phyloP scores from a whole-genome alignment of 2,329 filamentous ascomycete genomes.

The Xylariomycetidae sp. region DNA sequence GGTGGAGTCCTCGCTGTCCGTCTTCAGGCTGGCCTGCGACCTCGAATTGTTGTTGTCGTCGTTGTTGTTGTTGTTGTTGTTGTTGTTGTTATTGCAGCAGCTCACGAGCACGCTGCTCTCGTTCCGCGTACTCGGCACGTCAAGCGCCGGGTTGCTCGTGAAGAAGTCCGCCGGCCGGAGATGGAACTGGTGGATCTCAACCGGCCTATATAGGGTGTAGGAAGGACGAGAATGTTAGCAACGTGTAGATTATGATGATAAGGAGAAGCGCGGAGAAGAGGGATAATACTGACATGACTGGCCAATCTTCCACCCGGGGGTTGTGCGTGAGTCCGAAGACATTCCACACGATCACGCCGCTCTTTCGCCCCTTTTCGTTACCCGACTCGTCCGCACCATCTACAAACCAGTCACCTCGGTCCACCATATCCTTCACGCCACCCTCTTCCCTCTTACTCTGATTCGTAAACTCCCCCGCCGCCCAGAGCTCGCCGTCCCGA shows the following conservation, averaged over 20 bases:
- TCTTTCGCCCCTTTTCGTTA: constrained; percentile 32
- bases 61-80: constrained; percentile 4
- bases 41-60: no score
- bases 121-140: constrained; percentile 36
- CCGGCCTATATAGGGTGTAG: constrained; percentile 36
- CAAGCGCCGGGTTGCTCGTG: constrained; percentile 40
- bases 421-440: constrained; percentile 43
- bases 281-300: constrained; percentile 43
- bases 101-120: constrained; percentile 37
- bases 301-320: constrained; percentile 45
- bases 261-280: no score
- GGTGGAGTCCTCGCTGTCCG: constrained; percentile 13
- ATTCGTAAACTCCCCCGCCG: constrained; percentile 47
- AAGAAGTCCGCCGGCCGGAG: constrained; percentile 43
- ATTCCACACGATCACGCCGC: constrained; percentile 49
- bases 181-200: constrained; percentile 43
- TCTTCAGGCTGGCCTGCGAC: constrained; percentile 6
- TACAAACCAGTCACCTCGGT: constrained; percentile 42
- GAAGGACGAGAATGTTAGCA: no score
- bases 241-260: no score
- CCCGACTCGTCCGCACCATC: constrained; percentile 15
- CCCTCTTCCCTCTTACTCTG: constrained; percentile 39
- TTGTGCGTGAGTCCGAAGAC: constrained; percentile 46
- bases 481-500: constrained; percentile 45
- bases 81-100: constrained; percentile 14